phyloP scores from a whole-genome alignment of 2,329 filamentous ascomycete genomes.

The Talaromyces sp. region DNA sequence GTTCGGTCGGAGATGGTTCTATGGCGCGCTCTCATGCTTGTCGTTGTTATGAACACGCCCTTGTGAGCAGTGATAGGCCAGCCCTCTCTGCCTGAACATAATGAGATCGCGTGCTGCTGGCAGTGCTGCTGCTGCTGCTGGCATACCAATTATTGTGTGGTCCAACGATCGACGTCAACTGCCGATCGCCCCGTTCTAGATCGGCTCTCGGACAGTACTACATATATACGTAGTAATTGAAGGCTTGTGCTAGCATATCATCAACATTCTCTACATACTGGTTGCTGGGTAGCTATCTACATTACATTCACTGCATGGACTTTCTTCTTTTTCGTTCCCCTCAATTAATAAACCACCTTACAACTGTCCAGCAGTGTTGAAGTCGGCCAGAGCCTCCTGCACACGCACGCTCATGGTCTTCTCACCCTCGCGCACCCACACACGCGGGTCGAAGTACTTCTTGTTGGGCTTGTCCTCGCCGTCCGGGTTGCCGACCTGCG shows the following conservation, averaged over 20 bases:
- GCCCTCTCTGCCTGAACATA: too few relatives aligned
- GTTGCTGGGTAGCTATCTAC: background rate
- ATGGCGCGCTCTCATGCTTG: too few relatives aligned
- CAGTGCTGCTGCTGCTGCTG: too few relatives aligned
- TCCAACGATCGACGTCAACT: background rate
- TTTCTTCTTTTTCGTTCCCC: background rate
- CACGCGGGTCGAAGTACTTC: constrained; percentile 86
- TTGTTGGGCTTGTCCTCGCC: constrained; percentile 98
- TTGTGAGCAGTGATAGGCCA: too few relatives aligned
- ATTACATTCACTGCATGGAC: background rate
- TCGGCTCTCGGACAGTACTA: too few relatives aligned
- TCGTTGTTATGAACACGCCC: too few relatives aligned
- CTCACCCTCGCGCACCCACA: constrained; percentile 91
- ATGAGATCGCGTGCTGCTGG: too few relatives aligned
- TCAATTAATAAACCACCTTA: constrained; percentile 41
- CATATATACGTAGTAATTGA: background rate
- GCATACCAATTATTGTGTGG: background rate
- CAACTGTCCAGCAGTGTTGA: constrained; percentile 76
- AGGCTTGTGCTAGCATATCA: background rate
- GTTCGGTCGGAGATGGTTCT: too few relatives aligned
- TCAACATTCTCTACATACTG: background rate
- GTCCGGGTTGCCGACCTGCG: constrained; percentile 89
- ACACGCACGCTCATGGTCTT: constrained; percentile 90
- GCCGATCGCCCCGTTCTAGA: background rate
- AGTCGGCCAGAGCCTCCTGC: constrained; percentile 77